phyloP scores from a whole-genome alignment of 1,284 basidiomycete genomes.

The Clitocybe nebularis region DNA sequence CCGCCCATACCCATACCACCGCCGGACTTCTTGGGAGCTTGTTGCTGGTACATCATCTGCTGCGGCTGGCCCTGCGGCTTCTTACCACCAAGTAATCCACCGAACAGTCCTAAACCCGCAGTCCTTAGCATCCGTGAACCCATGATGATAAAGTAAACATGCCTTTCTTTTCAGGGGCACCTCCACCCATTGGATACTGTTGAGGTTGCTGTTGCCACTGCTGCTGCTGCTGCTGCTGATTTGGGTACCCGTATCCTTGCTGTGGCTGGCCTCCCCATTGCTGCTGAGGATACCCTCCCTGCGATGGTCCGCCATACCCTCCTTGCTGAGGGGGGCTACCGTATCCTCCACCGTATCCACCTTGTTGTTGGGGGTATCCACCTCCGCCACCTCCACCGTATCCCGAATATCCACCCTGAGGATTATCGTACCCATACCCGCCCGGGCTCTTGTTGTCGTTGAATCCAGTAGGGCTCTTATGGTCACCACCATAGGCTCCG shows the following conservation, averaged over 20 bases:
- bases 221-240: slow-evolving; percentile 7
- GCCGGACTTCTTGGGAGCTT: slow-evolving; percentile 12
- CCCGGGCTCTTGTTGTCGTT: slow-evolving; percentile 4
- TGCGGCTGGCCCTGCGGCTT: slow-evolving; percentile 8
- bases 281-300: slow-evolving; percentile 7
- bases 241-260: slow-evolving; percentile 4
- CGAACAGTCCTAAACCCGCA: slow-evolving; percentile 3
- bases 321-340: slow-evolving; percentile 8
- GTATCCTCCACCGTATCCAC: slow-evolving; percentile 9
- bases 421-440: slow-evolving; percentile 6
- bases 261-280: slow-evolving; percentile 5
- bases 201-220: slow-evolving; percentile 7
- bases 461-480: too few species aligned
- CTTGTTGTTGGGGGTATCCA: slow-evolving; percentile 6
- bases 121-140: too few species aligned
- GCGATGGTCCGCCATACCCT: slow-evolving; percentile 13
- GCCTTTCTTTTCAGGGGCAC: slow-evolving; percentile 2
- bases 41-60: slow-evolving; percentile 14
- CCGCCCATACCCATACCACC: slow-evolving; percentile 6
- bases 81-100: slow-evolving; percentile 7
- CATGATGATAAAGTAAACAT: too few species aligned
- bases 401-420: neutral
- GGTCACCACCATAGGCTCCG: too few species aligned
- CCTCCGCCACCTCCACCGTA: slow-evolving; percentile 4
- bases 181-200: neutral